A percentile compares a stretch with the other conserved stretches of the same genome.
Evolutionary conservation across 148 eudicot species (phyloP).

Genomic region (Polygonum aviculare): DNA sequence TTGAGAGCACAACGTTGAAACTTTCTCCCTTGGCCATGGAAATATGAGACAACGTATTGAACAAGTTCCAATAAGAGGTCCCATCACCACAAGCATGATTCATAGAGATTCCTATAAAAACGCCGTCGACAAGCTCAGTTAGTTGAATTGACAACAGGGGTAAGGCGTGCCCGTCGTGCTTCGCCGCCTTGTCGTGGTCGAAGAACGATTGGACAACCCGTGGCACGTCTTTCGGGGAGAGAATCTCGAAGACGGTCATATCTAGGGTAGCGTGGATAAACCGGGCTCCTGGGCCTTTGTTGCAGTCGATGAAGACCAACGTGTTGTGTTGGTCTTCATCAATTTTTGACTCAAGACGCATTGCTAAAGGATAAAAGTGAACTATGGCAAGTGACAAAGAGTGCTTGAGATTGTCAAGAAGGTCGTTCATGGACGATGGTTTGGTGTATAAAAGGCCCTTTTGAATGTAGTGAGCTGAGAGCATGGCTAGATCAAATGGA

Average conservation of each 20-base stretch:
- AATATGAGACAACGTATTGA: slow-evolving; percentile 18
- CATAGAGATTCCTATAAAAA: slow-evolving; percentile 18
- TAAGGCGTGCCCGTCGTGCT: slow-evolving; percentile 23
- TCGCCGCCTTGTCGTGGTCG: slow-evolving; percentile 15
- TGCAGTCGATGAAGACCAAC: slow-evolving; percentile 13
- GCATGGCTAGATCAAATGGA: slow-evolving; percentile 4
- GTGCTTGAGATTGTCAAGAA: slow-evolving; percentile 8
- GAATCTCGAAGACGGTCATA: neutral
- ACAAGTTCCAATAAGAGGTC: slow-evolving; percentile 25
- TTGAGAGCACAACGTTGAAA: slow-evolving; percentile 4
- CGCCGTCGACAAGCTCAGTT: slow-evolving; percentile 23
- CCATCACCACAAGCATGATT: slow-evolving; percentile 25
- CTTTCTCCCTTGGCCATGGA: slow-evolving; percentile 5
- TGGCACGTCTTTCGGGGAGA: slow-evolving; percentile 10
- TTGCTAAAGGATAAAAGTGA: slow-evolving; percentile 12
- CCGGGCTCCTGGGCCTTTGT: slow-evolving; percentile 10
- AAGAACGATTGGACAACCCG: slow-evolving; percentile 16
- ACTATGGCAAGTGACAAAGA: slow-evolving; percentile 10
- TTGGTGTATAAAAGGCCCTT: slow-evolving; percentile 13
- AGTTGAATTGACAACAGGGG: slow-evolving; percentile 22
- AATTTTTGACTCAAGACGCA: neutral
- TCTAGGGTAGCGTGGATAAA: slow-evolving; percentile 12
- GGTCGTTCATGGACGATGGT: neutral
- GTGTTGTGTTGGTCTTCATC: slow-evolving; percentile 1
- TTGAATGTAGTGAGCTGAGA: slow-evolving; percentile 16